phyloP scores from a whole-genome alignment of 495 filamentous ascomycete species.

The Neurospora sp. region DNA sequence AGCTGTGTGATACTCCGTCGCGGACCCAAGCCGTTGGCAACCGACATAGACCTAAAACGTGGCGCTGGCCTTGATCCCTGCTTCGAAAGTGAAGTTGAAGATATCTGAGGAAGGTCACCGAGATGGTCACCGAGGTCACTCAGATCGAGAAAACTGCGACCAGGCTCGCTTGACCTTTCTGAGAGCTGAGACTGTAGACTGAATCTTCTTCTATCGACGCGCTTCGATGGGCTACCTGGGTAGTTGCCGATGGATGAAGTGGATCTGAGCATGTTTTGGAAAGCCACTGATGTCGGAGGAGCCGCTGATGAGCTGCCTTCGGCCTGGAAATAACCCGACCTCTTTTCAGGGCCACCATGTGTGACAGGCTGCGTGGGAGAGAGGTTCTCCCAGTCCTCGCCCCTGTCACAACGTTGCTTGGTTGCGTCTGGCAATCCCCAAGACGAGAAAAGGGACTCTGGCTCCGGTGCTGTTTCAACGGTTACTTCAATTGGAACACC shows the following conservation, averaged over 20 bases:
- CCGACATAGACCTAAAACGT: constrained; percentile 18
- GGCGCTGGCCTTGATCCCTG: constrained; percentile 17
- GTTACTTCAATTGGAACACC: not conserved
- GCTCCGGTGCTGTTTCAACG: constrained; percentile 10
- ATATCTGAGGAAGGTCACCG: constrained; percentile 7
- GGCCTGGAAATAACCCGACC: not conserved
- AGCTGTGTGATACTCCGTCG: constrained; percentile 52
- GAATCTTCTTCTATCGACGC: constrained; percentile 5
- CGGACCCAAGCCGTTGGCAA: constrained; percentile 20
- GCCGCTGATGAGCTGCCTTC: not conserved
- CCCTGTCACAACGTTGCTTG: constrained; percentile 1
- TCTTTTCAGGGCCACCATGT: not conserved
- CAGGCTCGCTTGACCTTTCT: constrained; percentile 1
- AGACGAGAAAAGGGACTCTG: constrained; percentile 18
- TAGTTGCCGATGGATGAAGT: constrained; percentile 16
- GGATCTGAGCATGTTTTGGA: constrained; percentile 10
- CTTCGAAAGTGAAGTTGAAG: constrained; percentile 17
- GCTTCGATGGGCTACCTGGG: constrained; percentile 1
- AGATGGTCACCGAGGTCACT: not conserved
- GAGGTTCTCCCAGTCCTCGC: not conserved
- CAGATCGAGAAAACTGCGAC: constrained; percentile 1
- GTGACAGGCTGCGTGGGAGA: not conserved
- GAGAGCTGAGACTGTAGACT: constrained; percentile 13
- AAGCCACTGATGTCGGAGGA: not conserved
- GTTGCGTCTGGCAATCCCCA: constrained; percentile 5